Evolutionary conservation across 331 rosid genomes (phyloP), one percentile per base, ranked within the genome.

Genomic region (Rosa hybrid): DNA sequence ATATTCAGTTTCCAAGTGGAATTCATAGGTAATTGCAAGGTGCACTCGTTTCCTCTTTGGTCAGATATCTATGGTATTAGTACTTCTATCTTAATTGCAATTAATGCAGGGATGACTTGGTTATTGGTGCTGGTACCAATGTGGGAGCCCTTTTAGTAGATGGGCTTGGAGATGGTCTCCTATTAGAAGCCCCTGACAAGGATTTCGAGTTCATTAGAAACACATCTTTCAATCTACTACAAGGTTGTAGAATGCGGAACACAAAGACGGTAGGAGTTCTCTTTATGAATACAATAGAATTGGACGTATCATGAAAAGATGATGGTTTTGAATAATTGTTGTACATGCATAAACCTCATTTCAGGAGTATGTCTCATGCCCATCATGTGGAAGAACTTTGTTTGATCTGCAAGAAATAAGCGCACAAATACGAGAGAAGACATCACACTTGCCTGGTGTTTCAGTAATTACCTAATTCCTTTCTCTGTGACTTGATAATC

Each of bases 221-320:
- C 56, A 93, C 99, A 64, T 96, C 99, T 78, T 96, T 96, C 94
- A 96, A 96, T 85, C 87, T 96, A 83, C 91, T 96, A 68, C 99
- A 96, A 87, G 99, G 99, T 63, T 96, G 99, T 91, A 83, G 99
- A 89, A 96, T 96, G 99, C 88, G 99, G 71, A 96, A 96, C 65
- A 96, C 99, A 30, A 93, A 96, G 85, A 96, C 99, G 69, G 99
- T 96, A 91, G 14, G 92, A 65, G 48, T 41, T 75, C 78, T 57
- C 16, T 7, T 34, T 51, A 39, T 53, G 69, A 14, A 44, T 62
- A 2, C 48, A 79, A 27, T n/a, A 69, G 27, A 54, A 77, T 74
- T 64, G 65, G 51, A 41, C 42, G 71, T 72, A 63, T 54, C 20
- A 49, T 64, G 1, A 56, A 72, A 65, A 49, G 51, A 65, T 30